Base-by-base conservation (phyloP, 495 filamentous ascomycete genomes). In the Aspergillus indologenus region DNA sequence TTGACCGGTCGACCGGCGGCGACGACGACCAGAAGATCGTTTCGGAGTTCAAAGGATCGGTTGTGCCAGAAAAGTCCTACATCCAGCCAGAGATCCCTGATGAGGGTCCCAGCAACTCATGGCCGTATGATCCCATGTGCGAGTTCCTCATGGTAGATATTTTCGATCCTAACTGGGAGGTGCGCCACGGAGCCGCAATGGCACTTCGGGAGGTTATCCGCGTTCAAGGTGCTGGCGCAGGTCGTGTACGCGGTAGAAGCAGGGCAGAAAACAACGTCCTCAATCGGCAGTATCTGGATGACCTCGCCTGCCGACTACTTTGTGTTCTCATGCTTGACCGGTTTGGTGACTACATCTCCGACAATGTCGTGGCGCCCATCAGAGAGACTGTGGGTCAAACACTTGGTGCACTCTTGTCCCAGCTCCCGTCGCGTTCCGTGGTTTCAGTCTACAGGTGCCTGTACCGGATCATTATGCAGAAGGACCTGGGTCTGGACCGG, bases 351-450 rank as follows among this genome's bases (percentile, higher is more conserved):
- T 98, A 97, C 73, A 91, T 95, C 56, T 96, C 93, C 7, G 94
- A 98, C 70, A 98, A 90, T 56, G 95, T 94, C 5, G 91, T 98
- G 42, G 94, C 94, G 2, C 94, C 94, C 1, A 96, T 98, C 58
- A 81, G 94, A 60, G 94, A 98, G 74, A 96, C 94, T 0, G 90
- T 96, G 22, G 95, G 94, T n/a, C 94, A 98, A 72, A 92, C 91
- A 2, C 78, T 98, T 21, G 95, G 93, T 65, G 88, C 93, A 12
- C 82, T 96, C 42, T 78, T 98, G 46, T 87, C 87, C 54, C 88
- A 96, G 71, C 75, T 96, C 18, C 82, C 90, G 14, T 76, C 86
- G 0, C 70, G 76, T 29, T 90, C 90, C 24, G 92, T 98, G 49
- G 82, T 91, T 58, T 79, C 83, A 45, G 87, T 92, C 46, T 96